These are phyloP conservation scores for Salix suchowensis DNA, from an alignment of 345 rosid genomes.

Conservation along the genomic window DNA sequence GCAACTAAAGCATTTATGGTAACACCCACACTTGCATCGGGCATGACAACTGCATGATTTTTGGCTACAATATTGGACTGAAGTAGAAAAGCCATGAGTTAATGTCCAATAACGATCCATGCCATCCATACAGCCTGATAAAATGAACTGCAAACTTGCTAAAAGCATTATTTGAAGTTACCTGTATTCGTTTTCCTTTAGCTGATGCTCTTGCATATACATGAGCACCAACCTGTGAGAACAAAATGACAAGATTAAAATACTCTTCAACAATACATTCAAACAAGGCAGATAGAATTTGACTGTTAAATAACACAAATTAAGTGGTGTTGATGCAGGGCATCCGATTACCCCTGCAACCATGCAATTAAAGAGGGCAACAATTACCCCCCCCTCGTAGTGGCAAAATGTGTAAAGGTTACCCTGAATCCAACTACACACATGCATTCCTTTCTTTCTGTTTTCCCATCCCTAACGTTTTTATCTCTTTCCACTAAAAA, in stretches of 20 bases:
- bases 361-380: too few species aligned
- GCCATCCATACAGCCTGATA: not conserved
- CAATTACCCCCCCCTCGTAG: too few species aligned
- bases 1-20: conserved; percentile 53
- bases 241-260: not conserved
- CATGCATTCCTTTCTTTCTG: too few species aligned
- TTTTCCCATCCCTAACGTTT: too few species aligned
- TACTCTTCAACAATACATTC: not conserved
- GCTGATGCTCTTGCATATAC: conserved; percentile 38
- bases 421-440: too few species aligned
- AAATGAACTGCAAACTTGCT: not conserved
- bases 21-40: conserved; percentile 57
- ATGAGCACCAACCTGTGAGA: conserved; percentile 32
- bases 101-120: not conserved
- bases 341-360: too few species aligned
- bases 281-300: not conserved
- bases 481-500: too few species aligned
- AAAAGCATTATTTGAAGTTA: conserved; percentile 4
- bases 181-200: conserved; percentile 39
- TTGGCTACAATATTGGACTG: conserved; percentile 51
- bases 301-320: not conserved
- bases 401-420: too few species aligned
- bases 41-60: conserved; percentile 58
- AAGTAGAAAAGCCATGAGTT: conserved; percentile 19
- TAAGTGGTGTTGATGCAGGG: too few species aligned